These are phyloP conservation scores for Paspalum vaginatum DNA, from an alignment of 176 grass and related monocot species.

Conservation along the genomic window DNA sequence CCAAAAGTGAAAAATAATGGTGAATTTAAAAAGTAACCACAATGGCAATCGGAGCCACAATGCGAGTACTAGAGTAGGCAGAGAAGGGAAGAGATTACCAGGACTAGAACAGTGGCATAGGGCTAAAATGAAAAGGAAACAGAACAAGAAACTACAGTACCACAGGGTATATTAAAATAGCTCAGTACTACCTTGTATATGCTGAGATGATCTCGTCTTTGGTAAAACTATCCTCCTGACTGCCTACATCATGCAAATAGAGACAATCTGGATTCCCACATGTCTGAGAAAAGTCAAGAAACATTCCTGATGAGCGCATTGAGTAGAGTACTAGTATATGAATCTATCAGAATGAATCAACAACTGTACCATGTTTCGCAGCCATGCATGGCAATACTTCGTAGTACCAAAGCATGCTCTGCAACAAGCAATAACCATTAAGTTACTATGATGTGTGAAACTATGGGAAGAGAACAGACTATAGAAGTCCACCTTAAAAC, in stretches of 20 bases:
- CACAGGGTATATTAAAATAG: slow-evolving; percentile 13
- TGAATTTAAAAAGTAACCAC: slow-evolving; percentile 2
- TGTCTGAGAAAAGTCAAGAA: slow-evolving; percentile 57
- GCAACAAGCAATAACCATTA: slow-evolving; percentile 40
- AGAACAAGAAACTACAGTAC: slow-evolving; percentile 12
- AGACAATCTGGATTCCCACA: slow-evolving; percentile 99
- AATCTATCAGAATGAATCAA: slow-evolving; percentile 29
- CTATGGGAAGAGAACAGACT: slow-evolving; percentile 28
- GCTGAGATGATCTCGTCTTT: slow-evolving; percentile 99
- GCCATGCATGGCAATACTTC: slow-evolving; percentile 98
- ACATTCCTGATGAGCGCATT: slow-evolving; percentile 30
- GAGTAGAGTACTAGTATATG: slow-evolving; percentile 33
- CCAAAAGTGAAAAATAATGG: not conserved
- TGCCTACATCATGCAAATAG: slow-evolving; percentile 97
- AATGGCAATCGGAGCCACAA: too few relatives aligned
- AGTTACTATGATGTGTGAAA: slow-evolving; percentile 25
- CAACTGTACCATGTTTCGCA: slow-evolving; percentile 82
- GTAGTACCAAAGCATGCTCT: slow-evolving; percentile 99
- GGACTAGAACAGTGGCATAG: not conserved
- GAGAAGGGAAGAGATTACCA: not conserved
- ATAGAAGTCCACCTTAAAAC: slow-evolving; percentile 69
- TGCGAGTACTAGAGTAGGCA: not conserved
- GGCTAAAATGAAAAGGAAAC: slow-evolving; percentile 38
- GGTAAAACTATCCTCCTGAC: slow-evolving; percentile 97
- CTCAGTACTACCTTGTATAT: slow-evolving; percentile 77